Conservation (phyloP, 2,329 filamentous ascomycete genomes). For the Aspergillus luchuensis region DNA sequence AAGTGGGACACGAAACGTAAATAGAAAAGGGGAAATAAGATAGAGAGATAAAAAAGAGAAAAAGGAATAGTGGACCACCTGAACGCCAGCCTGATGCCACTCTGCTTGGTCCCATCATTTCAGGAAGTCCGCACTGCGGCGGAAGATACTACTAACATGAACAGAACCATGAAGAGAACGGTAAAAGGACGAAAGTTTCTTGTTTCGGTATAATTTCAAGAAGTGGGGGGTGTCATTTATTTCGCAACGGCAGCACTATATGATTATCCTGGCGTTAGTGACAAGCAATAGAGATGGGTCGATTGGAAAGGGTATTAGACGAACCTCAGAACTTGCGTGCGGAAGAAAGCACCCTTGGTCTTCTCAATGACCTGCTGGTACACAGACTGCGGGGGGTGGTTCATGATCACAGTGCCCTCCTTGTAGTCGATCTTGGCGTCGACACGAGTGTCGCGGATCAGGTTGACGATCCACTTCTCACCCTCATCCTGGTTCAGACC, state of each 20-base stretch:
- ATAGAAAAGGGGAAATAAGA: slow-evolving; percentile 18
- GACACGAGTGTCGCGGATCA: slow-evolving; percentile 94
- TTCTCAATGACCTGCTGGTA: slow-evolving; percentile 99
- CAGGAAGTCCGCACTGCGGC: slow-evolving; percentile 26
- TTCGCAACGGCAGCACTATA: slow-evolving; percentile 53
- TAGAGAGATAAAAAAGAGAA: slow-evolving; percentile 24
- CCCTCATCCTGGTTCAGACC: slow-evolving; percentile 91
- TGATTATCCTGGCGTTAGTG: not conserved
- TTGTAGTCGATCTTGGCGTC: slow-evolving; percentile 99
- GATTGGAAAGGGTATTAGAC: slow-evolving; percentile 3
- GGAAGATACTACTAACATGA: slow-evolving; percentile 38
- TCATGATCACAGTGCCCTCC: slow-evolving; percentile 98
- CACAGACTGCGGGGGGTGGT: slow-evolving; percentile 96
- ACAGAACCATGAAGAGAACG: slow-evolving; percentile 36
- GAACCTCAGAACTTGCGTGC: slow-evolving; percentile 84
- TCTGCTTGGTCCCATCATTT: slow-evolving; percentile 40
- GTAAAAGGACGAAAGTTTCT: slow-evolving; percentile 35
- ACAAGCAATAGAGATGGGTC: not conserved
- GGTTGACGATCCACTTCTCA: slow-evolving; percentile 99
- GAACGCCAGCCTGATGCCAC: slow-evolving; percentile 48
- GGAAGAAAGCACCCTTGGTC: slow-evolving; percentile 98
- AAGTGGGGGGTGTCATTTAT: slow-evolving; percentile 33
- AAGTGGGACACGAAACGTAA: slow-evolving; percentile 19
- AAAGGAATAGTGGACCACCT: slow-evolving; percentile 39
- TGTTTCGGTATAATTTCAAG: slow-evolving; percentile 14